Evolutionary conservation across 176 grass and related monocot genomes (phyloP).

Genomic region (Avena eriantha): DNA sequence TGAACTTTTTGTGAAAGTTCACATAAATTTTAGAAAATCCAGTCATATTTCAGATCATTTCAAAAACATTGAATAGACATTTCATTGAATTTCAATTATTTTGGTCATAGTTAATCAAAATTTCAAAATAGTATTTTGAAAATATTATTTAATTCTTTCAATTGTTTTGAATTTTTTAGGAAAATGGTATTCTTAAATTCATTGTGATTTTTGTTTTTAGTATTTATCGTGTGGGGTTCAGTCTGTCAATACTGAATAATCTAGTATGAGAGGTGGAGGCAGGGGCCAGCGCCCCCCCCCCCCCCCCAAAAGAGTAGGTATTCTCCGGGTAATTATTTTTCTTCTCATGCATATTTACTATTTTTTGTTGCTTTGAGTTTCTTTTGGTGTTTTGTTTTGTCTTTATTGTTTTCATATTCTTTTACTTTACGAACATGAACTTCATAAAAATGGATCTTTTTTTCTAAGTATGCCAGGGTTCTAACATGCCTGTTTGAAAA

Average conservation of each 20-base stretch:
- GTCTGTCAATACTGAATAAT: not conserved
- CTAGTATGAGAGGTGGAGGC: no score
- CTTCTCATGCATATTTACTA: no score
- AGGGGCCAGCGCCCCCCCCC: no score
- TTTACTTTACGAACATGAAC: no score
- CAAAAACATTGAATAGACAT: not conserved
- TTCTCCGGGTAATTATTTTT: no score
- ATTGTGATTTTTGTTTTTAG: not conserved
- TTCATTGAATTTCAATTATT: not conserved
- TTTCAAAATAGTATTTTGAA: not conserved
- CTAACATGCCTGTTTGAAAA: no score
- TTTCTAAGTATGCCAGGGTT: no score
- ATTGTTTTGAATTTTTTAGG: not conserved
- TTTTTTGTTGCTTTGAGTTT: no score
- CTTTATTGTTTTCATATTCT: no score
- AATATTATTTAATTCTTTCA: not conserved
- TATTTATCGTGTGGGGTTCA: not conserved
- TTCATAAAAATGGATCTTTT: no score
- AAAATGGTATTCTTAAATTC: not conserved
- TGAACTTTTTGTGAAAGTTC: not conserved
- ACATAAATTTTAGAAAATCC: not conserved
- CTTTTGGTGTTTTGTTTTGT: no score
- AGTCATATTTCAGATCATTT: not conserved
- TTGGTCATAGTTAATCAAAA: not conserved
- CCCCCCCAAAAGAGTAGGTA: no score